Evolutionary conservation across 208 protist genomes (phyloP), one percentile per base, ranked within the genome.

Genomic region (Tritrichomonas musculus): DNA sequence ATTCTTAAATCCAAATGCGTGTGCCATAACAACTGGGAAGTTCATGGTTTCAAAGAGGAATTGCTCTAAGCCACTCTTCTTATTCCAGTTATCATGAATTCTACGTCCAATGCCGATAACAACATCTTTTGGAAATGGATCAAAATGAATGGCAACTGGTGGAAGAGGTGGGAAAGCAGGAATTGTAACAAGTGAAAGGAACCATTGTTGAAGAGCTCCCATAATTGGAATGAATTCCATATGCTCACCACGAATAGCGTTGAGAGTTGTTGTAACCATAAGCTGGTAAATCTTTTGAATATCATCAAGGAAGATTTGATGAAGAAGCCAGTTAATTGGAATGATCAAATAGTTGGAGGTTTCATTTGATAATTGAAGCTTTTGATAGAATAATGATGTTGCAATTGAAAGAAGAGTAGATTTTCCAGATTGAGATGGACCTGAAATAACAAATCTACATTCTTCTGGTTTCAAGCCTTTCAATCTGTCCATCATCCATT

Each of bases 371-470:
- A 88, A 17, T n/a, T 36, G 44, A 20, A 88, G 30, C 27, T 57
- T 53, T 20, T 88, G 77, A 57, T 88, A 33, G 47, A 88, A 88
- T 20, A 88, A 17, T 11, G 77, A 57, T 57, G 44, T 47, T 13
- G 47, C 3, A 2, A 30, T 39, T 25, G 33, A 33, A 2, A 88
- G 30, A n/a, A 88, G 47, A 13, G 77, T 88, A 9, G 47, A 39
- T 57, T 88, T 88, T 33, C 77, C 77, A 39, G 77, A 88, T 57
- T 88, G 41, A 2, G 77, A n/a, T 13, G 77, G 77, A 39, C 77
- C 77, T 14, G 77, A 57, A 17, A 88, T 55, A 53, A 49, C 30
- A 50, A 88, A 88, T n/a, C 27, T 25, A n/a, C 47, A 88, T 8
- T n/a, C 44, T 55, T 88, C 47, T 39, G 77, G 77, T 33, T 9